A percentile compares a stretch with the other conserved stretches of the same genome.
Evolutionary conservation across 2,329 filamentous ascomycete genomes (phyloP).

Genomic region (Neonectria ditissima): DNA sequence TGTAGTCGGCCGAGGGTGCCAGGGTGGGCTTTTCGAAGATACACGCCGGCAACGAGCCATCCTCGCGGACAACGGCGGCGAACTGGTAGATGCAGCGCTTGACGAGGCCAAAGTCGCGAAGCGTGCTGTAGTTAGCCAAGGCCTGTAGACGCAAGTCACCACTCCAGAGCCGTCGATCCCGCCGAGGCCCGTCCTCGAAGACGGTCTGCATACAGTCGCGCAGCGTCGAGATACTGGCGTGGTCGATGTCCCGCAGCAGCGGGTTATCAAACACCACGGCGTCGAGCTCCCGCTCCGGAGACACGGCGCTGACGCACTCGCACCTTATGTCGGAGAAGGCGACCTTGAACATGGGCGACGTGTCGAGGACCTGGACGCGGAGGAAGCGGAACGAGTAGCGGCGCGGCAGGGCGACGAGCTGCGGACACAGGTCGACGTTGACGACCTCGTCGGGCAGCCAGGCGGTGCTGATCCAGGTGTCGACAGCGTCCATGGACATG

Average conservation of each 20-base stretch:
- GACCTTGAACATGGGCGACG: conserved; percentile 50
- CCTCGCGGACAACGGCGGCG: conserved; percentile 47
- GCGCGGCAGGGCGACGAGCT: conserved; percentile 45
- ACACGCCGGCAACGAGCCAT: conserved; percentile 50
- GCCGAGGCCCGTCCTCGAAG: conserved; percentile 53
- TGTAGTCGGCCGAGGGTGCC: conserved; percentile 48
- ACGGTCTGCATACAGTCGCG: conserved; percentile 55
- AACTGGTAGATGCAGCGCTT: conserved; percentile 53
- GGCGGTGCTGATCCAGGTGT: conserved; percentile 53
- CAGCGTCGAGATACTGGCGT: conserved; percentile 48
- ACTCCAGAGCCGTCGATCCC: conserved; percentile 53
- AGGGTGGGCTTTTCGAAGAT: conserved; percentile 50
- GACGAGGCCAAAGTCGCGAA: conserved; percentile 49
- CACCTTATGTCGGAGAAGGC: conserved; percentile 45
- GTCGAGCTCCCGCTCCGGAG: conserved; percentile 33
- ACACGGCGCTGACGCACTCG: conserved; percentile 46
- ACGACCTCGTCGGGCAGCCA: conserved; percentile 53
- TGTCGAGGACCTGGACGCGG: conserved; percentile 50
- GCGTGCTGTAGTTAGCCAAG: conserved; percentile 52
- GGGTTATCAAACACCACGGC: conserved; percentile 30
- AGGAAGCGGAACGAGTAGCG: conserved; percentile 51
- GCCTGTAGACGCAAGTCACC: conserved; percentile 53
- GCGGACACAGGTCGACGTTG: conserved; percentile 50
- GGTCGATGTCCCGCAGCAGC: conserved; percentile 46
- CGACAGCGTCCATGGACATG: conserved; percentile 46